phyloP scores from a whole-genome alignment of 805 yeast species.

The Yarrowia porcina region DNA sequence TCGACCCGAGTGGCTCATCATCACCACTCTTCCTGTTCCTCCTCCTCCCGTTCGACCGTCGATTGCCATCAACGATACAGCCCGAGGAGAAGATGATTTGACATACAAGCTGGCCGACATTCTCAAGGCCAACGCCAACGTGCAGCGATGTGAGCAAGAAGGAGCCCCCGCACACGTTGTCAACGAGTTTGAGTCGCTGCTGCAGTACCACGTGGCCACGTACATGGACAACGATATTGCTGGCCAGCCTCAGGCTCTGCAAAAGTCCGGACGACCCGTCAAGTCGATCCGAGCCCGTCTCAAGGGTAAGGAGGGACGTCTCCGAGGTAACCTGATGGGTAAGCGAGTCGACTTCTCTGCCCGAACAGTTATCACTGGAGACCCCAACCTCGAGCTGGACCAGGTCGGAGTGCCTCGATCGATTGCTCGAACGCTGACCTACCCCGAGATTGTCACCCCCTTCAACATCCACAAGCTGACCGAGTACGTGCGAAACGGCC shows the following conservation, averaged over 20 bases:
- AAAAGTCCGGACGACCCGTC: slow-evolving; percentile 97
- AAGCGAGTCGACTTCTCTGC: slow-evolving; percentile 99
- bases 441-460: slow-evolving; percentile 97
- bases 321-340: slow-evolving; percentile 98
- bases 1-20: slow-evolving; percentile 97
- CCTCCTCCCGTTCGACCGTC: slow-evolving; percentile 99
- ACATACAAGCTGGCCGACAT: slow-evolving; percentile 97
- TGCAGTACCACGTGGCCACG: slow-evolving; percentile 97
- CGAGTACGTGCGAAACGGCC: slow-evolving; percentile 93
- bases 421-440: slow-evolving; percentile 90
- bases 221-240: slow-evolving; percentile 99
- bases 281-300: slow-evolving; percentile 98
- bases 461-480: slow-evolving; percentile 92
- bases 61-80: slow-evolving; percentile 95
- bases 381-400: slow-evolving; percentile 94
- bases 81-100: slow-evolving; percentile 98
- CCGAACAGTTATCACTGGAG: slow-evolving; percentile 98
- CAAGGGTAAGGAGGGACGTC: slow-evolving; percentile 99
- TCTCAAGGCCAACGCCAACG: slow-evolving; percentile 91
- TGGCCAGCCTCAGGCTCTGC: slow-evolving; percentile 98
- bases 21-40: slow-evolving; percentile 98
- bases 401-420: slow-evolving; percentile 99
- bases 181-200: slow-evolving; percentile 89
- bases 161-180: slow-evolving; percentile 99
- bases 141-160: slow-evolving; percentile 95